These are phyloP conservation scores for Trichomonascaceae sp. DNA, from an alignment of 1,139 yeast species.

Conservation along the genomic window DNA sequence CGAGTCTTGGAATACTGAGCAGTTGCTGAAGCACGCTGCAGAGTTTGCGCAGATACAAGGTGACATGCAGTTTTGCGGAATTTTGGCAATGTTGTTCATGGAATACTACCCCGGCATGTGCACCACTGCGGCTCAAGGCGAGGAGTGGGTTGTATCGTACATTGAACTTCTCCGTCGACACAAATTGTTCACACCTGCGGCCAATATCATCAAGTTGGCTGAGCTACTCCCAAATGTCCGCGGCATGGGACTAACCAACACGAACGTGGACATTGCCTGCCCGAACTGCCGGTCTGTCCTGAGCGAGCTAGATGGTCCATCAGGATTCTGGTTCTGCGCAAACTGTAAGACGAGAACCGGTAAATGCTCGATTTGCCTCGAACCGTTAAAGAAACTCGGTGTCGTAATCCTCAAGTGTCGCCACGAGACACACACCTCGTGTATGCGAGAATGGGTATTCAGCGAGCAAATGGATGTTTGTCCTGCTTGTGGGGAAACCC, in stretches of 20 bases:
- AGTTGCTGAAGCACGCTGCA: slow-evolving; percentile 33
- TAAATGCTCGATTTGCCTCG: slow-evolving; percentile 69
- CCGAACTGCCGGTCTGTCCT: slow-evolving; percentile 51
- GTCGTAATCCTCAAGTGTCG: slow-evolving; percentile 69
- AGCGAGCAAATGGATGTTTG: slow-evolving; percentile 54
- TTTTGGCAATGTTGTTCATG: slow-evolving; percentile 45
- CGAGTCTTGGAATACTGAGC: slow-evolving; percentile 39
- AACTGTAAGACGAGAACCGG: slow-evolving; percentile 47
- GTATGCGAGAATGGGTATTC: slow-evolving; percentile 68
- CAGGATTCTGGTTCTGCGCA: slow-evolving; percentile 81
- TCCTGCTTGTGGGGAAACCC: slow-evolving; percentile 65
- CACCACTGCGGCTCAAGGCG: slow-evolving; percentile 9
- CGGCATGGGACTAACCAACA: slow-evolving; percentile 37
- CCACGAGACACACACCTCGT: slow-evolving; percentile 74
- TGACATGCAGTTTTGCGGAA: slow-evolving; percentile 48
- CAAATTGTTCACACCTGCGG: slow-evolving; percentile 43
- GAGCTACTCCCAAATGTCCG: slow-evolving; percentile 34
- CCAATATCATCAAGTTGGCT: slow-evolving; percentile 38
- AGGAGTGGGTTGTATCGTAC: slow-evolving; percentile 40
- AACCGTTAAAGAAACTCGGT: slow-evolving; percentile 62
- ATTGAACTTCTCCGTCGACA: slow-evolving; percentile 43
- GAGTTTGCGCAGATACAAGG: slow-evolving; percentile 51
- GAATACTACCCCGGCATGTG: slow-evolving; percentile 26
- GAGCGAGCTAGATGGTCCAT: slow-evolving; percentile 40
- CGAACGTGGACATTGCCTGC: slow-evolving; percentile 54